Conservation (phyloP, 345 rosid genomes). For the Dipteronia sinensis region DNA sequence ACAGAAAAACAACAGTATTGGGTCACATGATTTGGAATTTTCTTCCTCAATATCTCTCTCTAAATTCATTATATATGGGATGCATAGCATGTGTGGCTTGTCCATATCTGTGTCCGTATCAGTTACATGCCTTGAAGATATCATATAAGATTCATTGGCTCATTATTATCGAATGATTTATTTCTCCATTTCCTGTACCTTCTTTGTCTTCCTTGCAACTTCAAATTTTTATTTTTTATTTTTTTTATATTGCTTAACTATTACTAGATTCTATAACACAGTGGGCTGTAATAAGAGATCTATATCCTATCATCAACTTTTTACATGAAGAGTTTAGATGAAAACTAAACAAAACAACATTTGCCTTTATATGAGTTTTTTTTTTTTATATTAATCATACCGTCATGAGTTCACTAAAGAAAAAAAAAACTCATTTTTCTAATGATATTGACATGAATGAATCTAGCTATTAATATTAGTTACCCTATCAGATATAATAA, state of each 20-base stretch:
- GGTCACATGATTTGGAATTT: conserved; percentile 30
- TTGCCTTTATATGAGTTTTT: neutral
- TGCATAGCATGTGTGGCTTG: neutral
- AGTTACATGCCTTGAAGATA: neutral
- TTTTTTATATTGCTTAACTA: conserved; percentile 37
- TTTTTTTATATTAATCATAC: too few species aligned
- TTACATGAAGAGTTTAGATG: neutral
- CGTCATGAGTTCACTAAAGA: too few species aligned
- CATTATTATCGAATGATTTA: conserved; percentile 46
- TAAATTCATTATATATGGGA: neutral
- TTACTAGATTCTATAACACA: conserved; percentile 3
- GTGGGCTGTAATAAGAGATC: neutral
- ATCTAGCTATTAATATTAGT: too few species aligned
- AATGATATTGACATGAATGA: too few species aligned
- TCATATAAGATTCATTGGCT: conserved; percentile 15
- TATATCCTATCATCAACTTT: neutral
- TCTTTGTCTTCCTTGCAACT: conserved; percentile 12
- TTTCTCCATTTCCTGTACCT: conserved; percentile 9
- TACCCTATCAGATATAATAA: too few species aligned
- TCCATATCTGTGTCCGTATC: conserved; percentile 17
- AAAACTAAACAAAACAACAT: neutral
- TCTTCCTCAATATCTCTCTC: neutral
- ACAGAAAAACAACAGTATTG: conserved; percentile 9
- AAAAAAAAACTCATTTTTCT: too few species aligned
- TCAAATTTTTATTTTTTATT: neutral